Evolutionary conservation across 441 rosid species (phyloP).

Genomic region (Raphanus hybrid): DNA sequence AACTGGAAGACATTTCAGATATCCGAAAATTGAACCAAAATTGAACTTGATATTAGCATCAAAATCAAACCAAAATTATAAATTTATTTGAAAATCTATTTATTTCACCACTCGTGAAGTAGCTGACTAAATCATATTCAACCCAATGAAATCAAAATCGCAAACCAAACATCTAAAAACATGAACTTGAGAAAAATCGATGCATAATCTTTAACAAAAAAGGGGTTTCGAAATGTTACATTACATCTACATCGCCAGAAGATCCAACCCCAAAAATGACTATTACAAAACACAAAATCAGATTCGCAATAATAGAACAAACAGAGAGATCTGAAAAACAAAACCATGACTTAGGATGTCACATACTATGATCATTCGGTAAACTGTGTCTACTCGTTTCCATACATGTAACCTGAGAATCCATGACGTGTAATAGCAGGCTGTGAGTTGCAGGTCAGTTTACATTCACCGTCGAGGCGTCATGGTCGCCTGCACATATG

Average conservation of each 20-base stretch:
- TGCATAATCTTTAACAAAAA: neutral
- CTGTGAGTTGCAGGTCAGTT: neutral
- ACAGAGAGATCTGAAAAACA: neutral
- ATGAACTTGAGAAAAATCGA: neutral
- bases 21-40: too few relatives aligned
- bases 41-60: constrained; percentile 1
- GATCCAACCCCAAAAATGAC: neutral
- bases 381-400: neutral
- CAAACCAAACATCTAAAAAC: neutral
- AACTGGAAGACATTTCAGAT: neutral
- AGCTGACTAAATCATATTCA: neutral
- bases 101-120: neutral
- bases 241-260: too few relatives aligned
- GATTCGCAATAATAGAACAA: neutral
- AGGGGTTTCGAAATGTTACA: neutral
- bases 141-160: neutral
- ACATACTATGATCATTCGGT: neutral
- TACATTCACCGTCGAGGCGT: too few relatives aligned
- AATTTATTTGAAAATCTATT: neutral
- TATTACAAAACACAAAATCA: neutral
- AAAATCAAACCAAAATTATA: neutral
- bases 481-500: too few relatives aligned
- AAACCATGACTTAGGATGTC: neutral
- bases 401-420: neutral
- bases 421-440: neutral